Evolutionary conservation across 495 filamentous ascomycete species (phyloP).

Genomic region (Tuber brumale): DNA sequence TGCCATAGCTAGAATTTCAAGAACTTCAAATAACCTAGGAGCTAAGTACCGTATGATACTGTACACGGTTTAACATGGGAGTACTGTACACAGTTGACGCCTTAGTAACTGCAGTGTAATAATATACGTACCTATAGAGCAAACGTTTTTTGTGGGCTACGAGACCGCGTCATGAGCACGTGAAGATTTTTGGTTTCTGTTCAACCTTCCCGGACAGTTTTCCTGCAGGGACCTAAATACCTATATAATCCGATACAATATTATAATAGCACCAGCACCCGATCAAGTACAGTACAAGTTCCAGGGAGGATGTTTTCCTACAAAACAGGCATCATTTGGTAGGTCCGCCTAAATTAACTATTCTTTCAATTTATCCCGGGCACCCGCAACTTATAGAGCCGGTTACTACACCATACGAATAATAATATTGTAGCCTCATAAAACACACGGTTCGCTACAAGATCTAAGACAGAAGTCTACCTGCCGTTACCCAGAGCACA

Average conservation of each 20-base stretch:
- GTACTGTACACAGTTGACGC: neutral
- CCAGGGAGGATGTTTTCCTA: too few relatives aligned
- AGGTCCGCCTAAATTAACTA: too few relatives aligned
- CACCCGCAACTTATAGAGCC: neutral
- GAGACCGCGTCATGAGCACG: neutral
- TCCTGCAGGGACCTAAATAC: neutral
- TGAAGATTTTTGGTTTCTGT: neutral
- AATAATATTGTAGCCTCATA: neutral
- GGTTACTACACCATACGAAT: neutral
- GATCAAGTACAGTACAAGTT: neutral
- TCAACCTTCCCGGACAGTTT: neutral
- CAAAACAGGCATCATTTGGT: too few relatives aligned
- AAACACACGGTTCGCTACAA: neutral
- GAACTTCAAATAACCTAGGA: neutral
- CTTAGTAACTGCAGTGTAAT: neutral
- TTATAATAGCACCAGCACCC: neutral
- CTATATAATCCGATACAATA: neutral
- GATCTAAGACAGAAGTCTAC: neutral
- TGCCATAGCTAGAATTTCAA: neutral
- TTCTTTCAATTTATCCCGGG: too few relatives aligned
- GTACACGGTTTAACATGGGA: neutral
- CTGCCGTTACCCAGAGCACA: neutral
- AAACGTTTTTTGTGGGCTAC: neutral
- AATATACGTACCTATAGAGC: neutral
- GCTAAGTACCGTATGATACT: neutral